Evolutionary conservation across 768 basidiomycete species (phyloP).

Genomic region (Rhodocollybia butyracea): DNA sequence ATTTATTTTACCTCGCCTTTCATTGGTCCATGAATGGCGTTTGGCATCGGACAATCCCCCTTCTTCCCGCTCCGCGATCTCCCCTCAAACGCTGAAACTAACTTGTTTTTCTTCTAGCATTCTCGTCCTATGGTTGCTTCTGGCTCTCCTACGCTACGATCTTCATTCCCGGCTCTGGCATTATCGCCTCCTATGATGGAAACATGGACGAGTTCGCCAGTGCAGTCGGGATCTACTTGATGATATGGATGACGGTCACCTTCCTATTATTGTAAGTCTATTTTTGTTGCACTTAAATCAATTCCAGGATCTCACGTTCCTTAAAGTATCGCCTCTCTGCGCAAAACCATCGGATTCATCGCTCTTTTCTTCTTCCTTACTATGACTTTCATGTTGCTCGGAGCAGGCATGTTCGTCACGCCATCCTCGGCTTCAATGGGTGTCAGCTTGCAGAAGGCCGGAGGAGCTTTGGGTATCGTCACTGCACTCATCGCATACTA

Average conservation of each 20-base stretch:
- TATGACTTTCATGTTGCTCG: constrained; percentile 15
- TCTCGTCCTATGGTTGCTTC: constrained; percentile 82
- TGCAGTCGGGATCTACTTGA: constrained; percentile 73
- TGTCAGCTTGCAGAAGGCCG: not conserved
- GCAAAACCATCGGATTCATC: constrained; percentile 20
- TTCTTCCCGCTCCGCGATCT: not conserved
- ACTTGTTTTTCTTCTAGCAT: constrained; percentile 42
- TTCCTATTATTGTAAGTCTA: constrained; percentile 65
- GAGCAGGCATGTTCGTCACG: constrained; percentile 9
- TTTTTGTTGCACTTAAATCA: constrained; percentile 9
- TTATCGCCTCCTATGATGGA: constrained; percentile 48
- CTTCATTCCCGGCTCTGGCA: constrained; percentile 66
- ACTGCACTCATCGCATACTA: constrained; percentile 31
- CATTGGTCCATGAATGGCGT: not conserved
- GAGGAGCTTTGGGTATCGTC: constrained; percentile 27
- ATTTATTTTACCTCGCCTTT: constrained; percentile 9
- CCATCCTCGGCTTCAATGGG: not conserved
- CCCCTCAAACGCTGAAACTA: not conserved
- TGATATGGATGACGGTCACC: constrained; percentile 73
- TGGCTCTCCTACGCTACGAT: constrained; percentile 83
- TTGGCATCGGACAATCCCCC: not conserved
- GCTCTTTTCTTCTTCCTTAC: constrained; percentile 16
- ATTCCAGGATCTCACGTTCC: too few species aligned
- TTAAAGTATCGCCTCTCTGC: constrained; percentile 18
- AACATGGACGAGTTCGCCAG: constrained; percentile 32